Conservation (phyloP, 2,329 filamentous ascomycete genomes). For the Pseudogymnoascus sp. region DNA sequence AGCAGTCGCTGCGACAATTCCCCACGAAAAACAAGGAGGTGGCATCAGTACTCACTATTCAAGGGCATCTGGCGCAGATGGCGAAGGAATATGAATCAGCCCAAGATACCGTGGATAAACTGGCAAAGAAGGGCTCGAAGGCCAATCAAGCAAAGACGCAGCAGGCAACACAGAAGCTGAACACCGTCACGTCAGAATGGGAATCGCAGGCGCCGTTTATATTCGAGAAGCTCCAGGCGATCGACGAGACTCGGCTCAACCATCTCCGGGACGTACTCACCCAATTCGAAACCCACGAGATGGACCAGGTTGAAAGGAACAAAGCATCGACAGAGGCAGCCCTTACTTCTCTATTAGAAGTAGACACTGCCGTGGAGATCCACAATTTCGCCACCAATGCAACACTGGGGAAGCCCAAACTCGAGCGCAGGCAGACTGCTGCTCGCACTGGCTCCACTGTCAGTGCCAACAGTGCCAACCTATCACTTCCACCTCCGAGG, state of each 20-base stretch:
- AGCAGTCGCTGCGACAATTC: slow-evolving; percentile 73
- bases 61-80: slow-evolving; percentile 69
- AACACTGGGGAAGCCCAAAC: slow-evolving; percentile 30
- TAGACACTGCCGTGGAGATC: slow-evolving; percentile 82
- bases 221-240: slow-evolving; percentile 83
- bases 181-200: slow-evolving; percentile 79
- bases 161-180: slow-evolving; percentile 62
- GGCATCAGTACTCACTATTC: slow-evolving; percentile 71
- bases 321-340: slow-evolving; percentile 70
- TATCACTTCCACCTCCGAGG: slow-evolving; percentile 23
- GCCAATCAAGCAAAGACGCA: slow-evolving; percentile 72
- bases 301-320: slow-evolving; percentile 73
- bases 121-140: slow-evolving; percentile 69
- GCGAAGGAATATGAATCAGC: slow-evolving; percentile 80
- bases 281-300: slow-evolving; percentile 86
- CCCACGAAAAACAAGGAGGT: slow-evolving; percentile 64
- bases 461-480: slow-evolving; percentile 4
- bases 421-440: slow-evolving; percentile 25
- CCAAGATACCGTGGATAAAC: slow-evolving; percentile 77
- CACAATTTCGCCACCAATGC: slow-evolving; percentile 52
- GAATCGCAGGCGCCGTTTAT: slow-evolving; percentile 90
- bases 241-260: slow-evolving; percentile 85
- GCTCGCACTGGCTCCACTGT: slow-evolving; percentile 17
- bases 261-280: slow-evolving; percentile 85
- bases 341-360: slow-evolving; percentile 73